Evolutionary conservation across 1,284 basidiomycete genomes (phyloP).

Genomic region (Inonotus obliquus): DNA sequence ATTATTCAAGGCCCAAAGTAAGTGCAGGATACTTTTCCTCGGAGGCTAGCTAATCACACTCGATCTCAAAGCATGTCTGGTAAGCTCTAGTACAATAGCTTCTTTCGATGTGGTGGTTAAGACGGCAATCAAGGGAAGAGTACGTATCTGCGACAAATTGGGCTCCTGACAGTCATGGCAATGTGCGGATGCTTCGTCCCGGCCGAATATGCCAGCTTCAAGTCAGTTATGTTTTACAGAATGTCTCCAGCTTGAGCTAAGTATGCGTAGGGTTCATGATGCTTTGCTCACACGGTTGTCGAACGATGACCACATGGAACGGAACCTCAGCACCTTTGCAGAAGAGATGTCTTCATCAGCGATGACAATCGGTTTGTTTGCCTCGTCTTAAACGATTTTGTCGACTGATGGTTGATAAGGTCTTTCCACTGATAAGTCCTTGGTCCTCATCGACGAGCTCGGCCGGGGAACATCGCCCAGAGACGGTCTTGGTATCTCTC

Average conservation of each 20-base stretch:
- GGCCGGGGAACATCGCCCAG: slow-evolving; percentile 82
- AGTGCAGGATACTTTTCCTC: slow-evolving; percentile 26
- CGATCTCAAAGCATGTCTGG: slow-evolving; percentile 73
- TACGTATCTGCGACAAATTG: slow-evolving; percentile 87
- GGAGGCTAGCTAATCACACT: not conserved
- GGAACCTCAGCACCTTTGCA: slow-evolving; percentile 87
- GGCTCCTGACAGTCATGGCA: slow-evolving; percentile 79
- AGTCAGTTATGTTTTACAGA: slow-evolving; percentile 36
- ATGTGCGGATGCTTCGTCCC: slow-evolving; percentile 90
- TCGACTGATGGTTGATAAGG: slow-evolving; percentile 36
- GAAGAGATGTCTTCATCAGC: slow-evolving; percentile 87
- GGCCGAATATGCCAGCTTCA: slow-evolving; percentile 84
- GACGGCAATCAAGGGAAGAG: slow-evolving; percentile 64
- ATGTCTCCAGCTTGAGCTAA: slow-evolving; percentile 1
- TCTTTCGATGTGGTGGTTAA: not conserved
- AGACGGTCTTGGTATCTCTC: slow-evolving; percentile 87
- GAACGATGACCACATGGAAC: slow-evolving; percentile 89
- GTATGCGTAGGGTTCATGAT: slow-evolving; percentile 62
- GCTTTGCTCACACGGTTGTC: slow-evolving; percentile 82
- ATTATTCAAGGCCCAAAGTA: slow-evolving; percentile 87
- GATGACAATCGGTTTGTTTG: slow-evolving; percentile 71
- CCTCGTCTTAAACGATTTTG: not conserved
- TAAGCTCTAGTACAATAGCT: slow-evolving; percentile 26
- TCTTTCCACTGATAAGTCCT: slow-evolving; percentile 65
- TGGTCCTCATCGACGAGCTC: slow-evolving; percentile 89